Evolutionary conservation across 495 filamentous ascomycete genomes (phyloP), one percentile per base, ranked within the genome.

Genomic region (Staphylotrichum longicolle): DNA sequence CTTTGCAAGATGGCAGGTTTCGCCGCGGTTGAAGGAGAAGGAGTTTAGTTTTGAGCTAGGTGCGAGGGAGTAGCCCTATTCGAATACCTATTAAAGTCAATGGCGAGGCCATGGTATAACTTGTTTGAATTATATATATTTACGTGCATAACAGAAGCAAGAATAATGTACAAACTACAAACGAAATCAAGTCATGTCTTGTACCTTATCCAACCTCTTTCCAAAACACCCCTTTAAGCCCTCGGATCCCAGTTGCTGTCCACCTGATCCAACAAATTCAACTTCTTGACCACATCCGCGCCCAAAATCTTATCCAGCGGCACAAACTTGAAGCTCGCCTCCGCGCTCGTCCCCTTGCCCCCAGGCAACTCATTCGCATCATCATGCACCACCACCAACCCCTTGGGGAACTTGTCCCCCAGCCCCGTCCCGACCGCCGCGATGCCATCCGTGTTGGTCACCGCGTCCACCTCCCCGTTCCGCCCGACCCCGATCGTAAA

Each of bases 381-480:
- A n/a, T 61, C 60, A 35, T 57, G 46, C 50, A 61, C 44, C 34
- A 64, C 39, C 35, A 57, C 11, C 39, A 61, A n/a, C 14, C 61
- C 52, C 56, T 30, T 11, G 10, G 57, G 60, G n/a, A 54, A 68
- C 42, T 2, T 12, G 0, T 20, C 40, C 3, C 58, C 58, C 58
- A 61, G 39, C 33, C 49, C 58, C 10, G 50, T 55, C 30, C 40
- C 58, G 7, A 61, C 50, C 3, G 58, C 58, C 41, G 58, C 20
- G 15, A 61, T 54, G 14, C 58, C 58, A 47, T 61, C 58, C 50
- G 58, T 61, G 32, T 61, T 61, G n/a, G 32, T 61, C 41, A 61
- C 58, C 41, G 32, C 42, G 20, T 61, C 58, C 34, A 61, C 50
- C 48, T 20, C 7, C 27, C 37, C 57, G 14, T 15, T n/a, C 45